Conservation (phyloP, 1,139 yeast genomes). For the Geotrichum siamense region DNA sequence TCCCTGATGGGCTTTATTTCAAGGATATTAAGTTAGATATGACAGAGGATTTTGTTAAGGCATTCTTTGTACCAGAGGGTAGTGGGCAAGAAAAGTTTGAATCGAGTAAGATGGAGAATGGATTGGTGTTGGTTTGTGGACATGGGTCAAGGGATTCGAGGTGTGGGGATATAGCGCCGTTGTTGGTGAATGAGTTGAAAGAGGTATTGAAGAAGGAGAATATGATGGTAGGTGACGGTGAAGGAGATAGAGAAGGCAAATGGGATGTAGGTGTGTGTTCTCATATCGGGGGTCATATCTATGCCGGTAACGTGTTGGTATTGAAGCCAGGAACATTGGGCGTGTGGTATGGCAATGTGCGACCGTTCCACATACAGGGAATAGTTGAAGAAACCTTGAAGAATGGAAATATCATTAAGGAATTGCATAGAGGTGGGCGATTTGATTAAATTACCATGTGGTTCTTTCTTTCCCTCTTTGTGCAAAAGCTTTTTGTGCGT, state of each 20-base stretch:
- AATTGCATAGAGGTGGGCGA: constrained; percentile 45
- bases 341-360: constrained; percentile 69
- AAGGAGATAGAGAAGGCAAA: constrained; percentile 22
- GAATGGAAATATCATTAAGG: constrained; percentile 44
- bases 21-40: constrained; percentile 33
- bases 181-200: constrained; percentile 46
- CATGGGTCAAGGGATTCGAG: constrained; percentile 56
- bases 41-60: constrained; percentile 40
- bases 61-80: constrained; percentile 31
- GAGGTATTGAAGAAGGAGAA: constrained; percentile 37
- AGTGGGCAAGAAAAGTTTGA: neutral
- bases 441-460: no score
- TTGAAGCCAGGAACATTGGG: constrained; percentile 33
- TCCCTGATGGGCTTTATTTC: constrained; percentile 48
- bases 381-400: constrained; percentile 49
- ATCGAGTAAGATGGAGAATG: constrained; percentile 16
- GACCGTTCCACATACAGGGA: constrained; percentile 60
- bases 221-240: constrained; percentile 20
- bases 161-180: constrained; percentile 60
- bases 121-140: constrained; percentile 52
- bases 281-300: constrained; percentile 72
- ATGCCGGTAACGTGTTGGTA: constrained; percentile 64
- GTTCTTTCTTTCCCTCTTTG: no score
- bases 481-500: no score
- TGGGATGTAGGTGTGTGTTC: constrained; percentile 51